Percentiles rank a stretch among this genome's conserved stretches.
Conservation (phyloP, 495 filamentous ascomycete genomes). For the Paragyromitra xinjiangensis region DNA sequence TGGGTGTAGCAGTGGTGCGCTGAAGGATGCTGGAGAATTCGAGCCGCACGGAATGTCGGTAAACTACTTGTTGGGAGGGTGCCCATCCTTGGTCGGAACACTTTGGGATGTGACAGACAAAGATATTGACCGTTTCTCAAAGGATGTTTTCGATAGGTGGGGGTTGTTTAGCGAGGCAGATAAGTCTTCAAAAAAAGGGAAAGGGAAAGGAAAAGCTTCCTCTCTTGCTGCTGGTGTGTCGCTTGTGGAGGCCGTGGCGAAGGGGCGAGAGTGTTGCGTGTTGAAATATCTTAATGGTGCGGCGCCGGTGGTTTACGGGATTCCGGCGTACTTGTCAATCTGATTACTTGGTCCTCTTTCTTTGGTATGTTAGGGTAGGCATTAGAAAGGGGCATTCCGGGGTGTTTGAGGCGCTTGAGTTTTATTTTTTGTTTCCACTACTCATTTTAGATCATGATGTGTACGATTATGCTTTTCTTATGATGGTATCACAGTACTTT, state of each 20-base stretch:
- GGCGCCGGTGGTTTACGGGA: conserved; percentile 90
- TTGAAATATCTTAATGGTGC: conserved; percentile 92
- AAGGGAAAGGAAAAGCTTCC: conserved; percentile 53
- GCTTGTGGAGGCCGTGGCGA: conserved; percentile 81
- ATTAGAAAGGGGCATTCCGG: conserved; percentile 21
- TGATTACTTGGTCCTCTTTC: conserved; percentile 20
- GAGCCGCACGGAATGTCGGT: conserved; percentile 88
- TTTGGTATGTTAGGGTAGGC: conserved; percentile 4
- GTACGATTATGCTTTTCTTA: conserved; percentile 16
- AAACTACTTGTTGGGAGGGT: conserved; percentile 87
- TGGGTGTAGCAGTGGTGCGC: conserved; percentile 83
- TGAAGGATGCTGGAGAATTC: conserved; percentile 84
- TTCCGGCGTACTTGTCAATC: conserved; percentile 74
- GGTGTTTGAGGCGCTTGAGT: conserved; percentile 33
- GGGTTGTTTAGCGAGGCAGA: conserved; percentile 68
- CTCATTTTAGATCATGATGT: conserved; percentile 18
- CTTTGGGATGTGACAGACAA: conserved; percentile 98
- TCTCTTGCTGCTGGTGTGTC: conserved; percentile 32
- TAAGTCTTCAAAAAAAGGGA: conserved; percentile 47
- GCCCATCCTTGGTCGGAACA: conserved; percentile 83
- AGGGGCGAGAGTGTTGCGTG: conserved; percentile 75
- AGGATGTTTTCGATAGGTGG: conserved; percentile 80
- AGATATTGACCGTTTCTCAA: conserved; percentile 92
- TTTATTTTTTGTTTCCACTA: conserved; percentile 6
- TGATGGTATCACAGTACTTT: background rate